Conservation (phyloP, 805 yeast species). For the Scheffersomyces coipomensis region DNA sequence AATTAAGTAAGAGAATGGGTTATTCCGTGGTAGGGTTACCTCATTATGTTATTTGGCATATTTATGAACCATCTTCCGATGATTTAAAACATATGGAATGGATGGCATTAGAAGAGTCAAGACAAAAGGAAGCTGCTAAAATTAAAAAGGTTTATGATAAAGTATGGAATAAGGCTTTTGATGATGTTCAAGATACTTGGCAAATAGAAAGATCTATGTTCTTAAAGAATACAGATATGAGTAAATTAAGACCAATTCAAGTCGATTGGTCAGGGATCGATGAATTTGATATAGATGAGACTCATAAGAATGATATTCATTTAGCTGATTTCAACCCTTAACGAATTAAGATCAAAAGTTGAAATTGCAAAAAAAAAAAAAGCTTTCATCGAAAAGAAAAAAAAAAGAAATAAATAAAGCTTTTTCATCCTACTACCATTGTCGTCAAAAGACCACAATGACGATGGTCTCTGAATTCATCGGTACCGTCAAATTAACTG, state of each 20-base stretch:
- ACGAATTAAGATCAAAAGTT: too few relatives aligned
- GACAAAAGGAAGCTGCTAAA: slow-evolving; percentile 61
- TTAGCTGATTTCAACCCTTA: slow-evolving; percentile 43
- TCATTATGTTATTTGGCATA: slow-evolving; percentile 95
- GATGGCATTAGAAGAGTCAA: slow-evolving; percentile 79
- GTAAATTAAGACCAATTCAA: slow-evolving; percentile 43
- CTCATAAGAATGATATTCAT: slow-evolving; percentile 25
- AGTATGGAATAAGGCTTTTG: slow-evolving; percentile 77
- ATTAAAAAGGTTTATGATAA: slow-evolving; percentile 64
- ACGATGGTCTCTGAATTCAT: too few relatives aligned
- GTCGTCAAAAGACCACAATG: too few relatives aligned
- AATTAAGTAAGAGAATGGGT: slow-evolving; percentile 83
- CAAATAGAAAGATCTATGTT: slow-evolving; percentile 63
- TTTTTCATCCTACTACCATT: too few relatives aligned
- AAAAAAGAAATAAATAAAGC: too few relatives aligned
- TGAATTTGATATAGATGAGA: slow-evolving; percentile 31
- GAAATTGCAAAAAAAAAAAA: too few relatives aligned
- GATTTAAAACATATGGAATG: slow-evolving; percentile 82
- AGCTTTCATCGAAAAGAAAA: too few relatives aligned
- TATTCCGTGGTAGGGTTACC: slow-evolving; percentile 86
- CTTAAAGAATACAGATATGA: slow-evolving; percentile 73
- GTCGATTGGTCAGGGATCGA: slow-evolving; percentile 75
- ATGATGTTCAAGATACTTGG: slow-evolving; percentile 76
- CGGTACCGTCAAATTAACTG: too few relatives aligned
- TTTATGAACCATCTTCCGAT: slow-evolving; percentile 92